phyloP scores from a whole-genome alignment of 164 flowering plant species.

The Akebia trifoliata region DNA sequence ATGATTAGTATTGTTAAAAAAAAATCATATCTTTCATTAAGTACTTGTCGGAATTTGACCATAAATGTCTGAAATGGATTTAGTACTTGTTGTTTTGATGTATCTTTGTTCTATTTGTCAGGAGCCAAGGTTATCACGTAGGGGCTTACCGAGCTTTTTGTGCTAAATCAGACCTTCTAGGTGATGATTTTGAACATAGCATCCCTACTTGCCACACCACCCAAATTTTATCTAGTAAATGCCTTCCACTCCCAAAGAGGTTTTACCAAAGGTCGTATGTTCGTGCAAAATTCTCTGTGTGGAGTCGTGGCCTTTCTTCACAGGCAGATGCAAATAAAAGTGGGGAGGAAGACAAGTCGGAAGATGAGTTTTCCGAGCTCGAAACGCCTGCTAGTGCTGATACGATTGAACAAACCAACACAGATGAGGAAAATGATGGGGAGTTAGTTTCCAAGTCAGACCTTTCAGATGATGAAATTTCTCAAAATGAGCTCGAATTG shows the following conservation, averaged over 20 bases:
- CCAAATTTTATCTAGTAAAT: conserved; percentile 3
- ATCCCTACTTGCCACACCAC: conserved; percentile 8
- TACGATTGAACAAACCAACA: background rate
- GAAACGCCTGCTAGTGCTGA: conserved; percentile 31
- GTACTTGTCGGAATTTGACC: too few relatives aligned
- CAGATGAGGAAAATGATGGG: conserved; percentile 34
- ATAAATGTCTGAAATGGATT: background rate
- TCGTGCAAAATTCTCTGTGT: conserved; percentile 16
- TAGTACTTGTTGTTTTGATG: background rate
- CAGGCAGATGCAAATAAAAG: conserved; percentile 57
- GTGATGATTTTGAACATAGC: conserved; percentile 15
- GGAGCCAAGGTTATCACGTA: conserved; percentile 20
- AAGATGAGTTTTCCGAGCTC: conserved; percentile 80
- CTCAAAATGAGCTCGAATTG: conserved; percentile 30
- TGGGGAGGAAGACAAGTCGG: conserved; percentile 52
- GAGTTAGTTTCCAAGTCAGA: conserved; percentile 43
- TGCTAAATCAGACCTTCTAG: conserved; percentile 18
- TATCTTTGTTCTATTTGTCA: conserved; percentile 3
- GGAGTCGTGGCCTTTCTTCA: conserved; percentile 44
- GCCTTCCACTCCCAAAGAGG: conserved; percentile 10
- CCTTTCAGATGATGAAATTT: conserved; percentile 36
- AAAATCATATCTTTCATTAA: too few relatives aligned
- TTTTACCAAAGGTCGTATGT: conserved; percentile 11
- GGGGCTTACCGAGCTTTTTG: conserved; percentile 20
- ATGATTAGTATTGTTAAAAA: too few relatives aligned